These are phyloP conservation scores for Talaromyces borbonicus DNA, from an alignment of 495 filamentous ascomycete species.

Conservation along the genomic window DNA sequence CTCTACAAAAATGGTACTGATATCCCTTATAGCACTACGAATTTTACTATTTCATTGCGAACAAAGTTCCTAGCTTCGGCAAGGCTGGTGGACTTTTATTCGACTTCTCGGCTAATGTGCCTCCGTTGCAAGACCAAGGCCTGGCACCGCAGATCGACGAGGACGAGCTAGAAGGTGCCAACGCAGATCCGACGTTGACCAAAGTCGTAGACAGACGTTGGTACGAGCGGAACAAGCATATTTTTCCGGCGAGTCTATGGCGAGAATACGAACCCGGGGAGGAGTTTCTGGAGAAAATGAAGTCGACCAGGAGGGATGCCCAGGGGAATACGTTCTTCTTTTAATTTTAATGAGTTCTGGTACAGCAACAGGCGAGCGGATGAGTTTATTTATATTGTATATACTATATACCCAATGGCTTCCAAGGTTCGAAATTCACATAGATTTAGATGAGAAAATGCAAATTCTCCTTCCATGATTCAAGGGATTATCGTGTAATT, in stretches of 20 bases:
- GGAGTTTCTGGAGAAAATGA: conserved; percentile 71
- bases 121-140: conserved; percentile 27
- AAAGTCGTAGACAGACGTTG: conserved; percentile 94
- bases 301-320: conserved; percentile 55
- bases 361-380: no score
- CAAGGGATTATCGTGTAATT: no score
- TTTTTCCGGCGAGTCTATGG: conserved; percentile 93
- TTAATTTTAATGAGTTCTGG: no score
- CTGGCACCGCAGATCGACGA: conserved; percentile 37
- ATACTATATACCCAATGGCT: no score
- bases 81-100: conserved; percentile 52
- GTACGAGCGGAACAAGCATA: conserved; percentile 97
- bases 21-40: conserved; percentile 69
- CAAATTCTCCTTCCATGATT: no score
- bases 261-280: conserved; percentile 85
- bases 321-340: conserved; percentile 95
- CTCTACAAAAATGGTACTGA: no score
- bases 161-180: conserved; percentile 58
- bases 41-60: conserved; percentile 93
- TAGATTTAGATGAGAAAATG: no score
- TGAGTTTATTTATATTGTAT: no score
- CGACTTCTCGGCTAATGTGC: conserved; percentile 58
- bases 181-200: conserved; percentile 73
- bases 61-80: conserved; percentile 62
- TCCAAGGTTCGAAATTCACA: no score